Evolutionary conservation across 2,329 filamentous ascomycete species (phyloP), one percentile per base, ranked within the genome.

Genomic region (Venturia oleaginea): DNA sequence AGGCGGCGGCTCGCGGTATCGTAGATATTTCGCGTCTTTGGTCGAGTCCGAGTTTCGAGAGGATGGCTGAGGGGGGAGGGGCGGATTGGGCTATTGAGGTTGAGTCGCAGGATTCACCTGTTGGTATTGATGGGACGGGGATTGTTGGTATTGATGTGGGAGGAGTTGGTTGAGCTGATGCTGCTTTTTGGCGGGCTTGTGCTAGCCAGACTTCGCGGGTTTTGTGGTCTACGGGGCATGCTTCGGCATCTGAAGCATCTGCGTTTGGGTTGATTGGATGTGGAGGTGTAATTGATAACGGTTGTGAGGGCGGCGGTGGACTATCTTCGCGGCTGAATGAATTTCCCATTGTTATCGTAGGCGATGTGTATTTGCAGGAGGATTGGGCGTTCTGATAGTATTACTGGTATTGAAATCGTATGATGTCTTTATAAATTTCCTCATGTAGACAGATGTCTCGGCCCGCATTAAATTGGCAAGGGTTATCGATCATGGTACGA

Each of bases 141-240:
- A 70, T 64, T 2, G 70, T 54, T 62, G 70, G 65, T 64, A 66
- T 68, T 30, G 61, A 63, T 43, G 48, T 55, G 34, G 51, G 37
- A 55, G 66, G 48, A 27, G 64, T 59, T 51, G 63, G 51, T 19
- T 38, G 43, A 19, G 27, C 17, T n/a, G 57, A 74, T 68, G 73
- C 75, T 63, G 67, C 64, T 69, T 72, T 76, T 66, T 75, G 82
- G 78, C 72, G 84, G 48, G 87, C 86, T 72, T 91, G 86, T 65
- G 83, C 81, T 43, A 97, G 83, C 93, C 93, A 99, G 70, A 88
- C 86, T 71, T 92, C 89, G 71, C 94, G 88, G 62, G 91, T 89
- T 71, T 91, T 90, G 78, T 92, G 89, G 77, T 97, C 92, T 71
- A 97, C 91, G 5, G 94, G 94, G 72, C 94, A 97, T 65, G 81